Percentiles rank a stretch among this genome's conserved stretches.
phyloP scores from a whole-genome alignment of 495 filamentous ascomycete species.

The Jackrogersella minutella region DNA sequence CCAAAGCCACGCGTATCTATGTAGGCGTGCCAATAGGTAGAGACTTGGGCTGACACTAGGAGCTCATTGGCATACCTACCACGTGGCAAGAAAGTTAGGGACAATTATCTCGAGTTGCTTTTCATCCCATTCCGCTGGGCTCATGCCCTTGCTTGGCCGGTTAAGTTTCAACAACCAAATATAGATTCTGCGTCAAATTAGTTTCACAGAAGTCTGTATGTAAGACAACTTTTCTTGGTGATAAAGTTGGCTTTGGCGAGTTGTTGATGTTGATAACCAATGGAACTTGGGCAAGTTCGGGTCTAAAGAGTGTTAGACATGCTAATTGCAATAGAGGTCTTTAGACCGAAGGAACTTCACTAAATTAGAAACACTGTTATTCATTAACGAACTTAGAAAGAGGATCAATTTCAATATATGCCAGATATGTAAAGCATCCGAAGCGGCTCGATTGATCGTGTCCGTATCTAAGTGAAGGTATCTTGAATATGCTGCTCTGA shows the following conservation, averaged over 20 bases:
- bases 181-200: background rate
- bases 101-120: background rate
- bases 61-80: slow-evolving; percentile 1
- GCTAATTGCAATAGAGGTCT: background rate
- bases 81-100: slow-evolving; percentile 11
- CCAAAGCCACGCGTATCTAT: slow-evolving; percentile 3
- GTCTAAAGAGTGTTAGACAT: background rate
- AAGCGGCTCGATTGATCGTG: too few species aligned
- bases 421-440: too few species aligned
- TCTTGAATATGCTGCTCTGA: too few species aligned
- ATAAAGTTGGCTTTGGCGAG: background rate
- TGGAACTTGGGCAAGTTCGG: background rate
- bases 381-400: background rate
- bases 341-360: background rate
- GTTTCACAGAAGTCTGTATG: background rate
- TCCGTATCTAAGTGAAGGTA: too few species aligned
- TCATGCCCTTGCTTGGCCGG: background rate
- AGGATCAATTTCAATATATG: too few species aligned
- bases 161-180: background rate
- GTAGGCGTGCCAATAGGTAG: slow-evolving; percentile 10
- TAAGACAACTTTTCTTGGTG: background rate
- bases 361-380: background rate
- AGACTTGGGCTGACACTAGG: background rate
- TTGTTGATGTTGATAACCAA: background rate
- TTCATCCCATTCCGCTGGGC: slow-evolving; percentile 9